Evolutionary conservation across 2,329 filamentous ascomycete genomes (phyloP).

Genomic region (Fusarium haematococcum): DNA sequence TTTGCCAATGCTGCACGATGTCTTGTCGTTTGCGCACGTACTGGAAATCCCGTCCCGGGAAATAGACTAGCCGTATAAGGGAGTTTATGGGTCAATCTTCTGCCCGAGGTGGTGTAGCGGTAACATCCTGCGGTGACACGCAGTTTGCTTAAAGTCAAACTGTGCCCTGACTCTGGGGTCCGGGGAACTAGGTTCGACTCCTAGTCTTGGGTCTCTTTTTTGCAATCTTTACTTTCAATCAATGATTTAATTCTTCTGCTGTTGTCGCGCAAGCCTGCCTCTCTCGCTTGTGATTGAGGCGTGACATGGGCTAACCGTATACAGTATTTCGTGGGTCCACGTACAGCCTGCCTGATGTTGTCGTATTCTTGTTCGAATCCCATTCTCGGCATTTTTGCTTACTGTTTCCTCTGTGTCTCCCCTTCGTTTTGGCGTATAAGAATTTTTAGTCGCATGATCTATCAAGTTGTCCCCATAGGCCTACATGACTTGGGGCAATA

Average conservation of each 20-base stretch:
- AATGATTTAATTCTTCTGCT: not conserved
- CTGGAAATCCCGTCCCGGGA: too few species aligned
- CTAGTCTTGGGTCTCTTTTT: not conserved
- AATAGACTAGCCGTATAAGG: not conserved
- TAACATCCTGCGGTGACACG: not conserved
- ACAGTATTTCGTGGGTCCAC: not conserved
- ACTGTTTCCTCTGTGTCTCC: not conserved
- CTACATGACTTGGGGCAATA: not conserved
- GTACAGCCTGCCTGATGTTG: not conserved
- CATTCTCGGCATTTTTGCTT: not conserved
- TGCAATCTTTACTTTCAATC: not conserved
- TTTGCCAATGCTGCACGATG: not conserved
- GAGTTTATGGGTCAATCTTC: not conserved
- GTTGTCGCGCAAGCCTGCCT: not conserved
- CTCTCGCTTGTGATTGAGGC: not conserved
- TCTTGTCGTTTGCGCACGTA: too few species aligned
- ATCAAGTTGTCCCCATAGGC: not conserved
- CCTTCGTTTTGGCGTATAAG: not conserved
- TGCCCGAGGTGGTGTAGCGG: not conserved
- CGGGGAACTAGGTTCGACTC: not conserved
- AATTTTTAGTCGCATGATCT: not conserved
- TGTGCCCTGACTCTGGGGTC: not conserved
- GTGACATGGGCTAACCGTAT: not conserved
- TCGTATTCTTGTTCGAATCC: not conserved
- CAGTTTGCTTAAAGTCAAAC: not conserved